Base-by-base conservation (phyloP, 2,329 filamentous ascomycete genomes). In the Penicillium sp. region DNA sequence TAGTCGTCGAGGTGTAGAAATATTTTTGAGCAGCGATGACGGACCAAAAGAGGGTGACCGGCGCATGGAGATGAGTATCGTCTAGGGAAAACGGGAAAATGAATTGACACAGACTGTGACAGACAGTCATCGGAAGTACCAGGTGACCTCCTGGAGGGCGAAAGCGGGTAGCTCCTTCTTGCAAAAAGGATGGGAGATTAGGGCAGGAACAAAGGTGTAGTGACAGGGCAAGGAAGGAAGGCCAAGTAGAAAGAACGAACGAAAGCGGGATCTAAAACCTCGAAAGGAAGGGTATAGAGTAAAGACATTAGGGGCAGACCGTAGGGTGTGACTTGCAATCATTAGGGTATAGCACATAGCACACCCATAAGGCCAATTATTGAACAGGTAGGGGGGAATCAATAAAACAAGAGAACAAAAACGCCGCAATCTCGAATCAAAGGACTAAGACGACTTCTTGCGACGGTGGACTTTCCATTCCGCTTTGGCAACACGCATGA, bases 401-500 rank as follows among this genome's bases (percentile, higher is more conserved):
- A 45, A 29, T 49, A 36, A 46, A 39, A 30, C 30, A 41, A 47
- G 10, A 14, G 28, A 4, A 29, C 37, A 33, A 34, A 31, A 36
- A 33, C 36, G 47, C 46, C 10, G 19, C 33, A 14, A 34, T 12
- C 16, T 33, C 22, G n/a, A 19, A 30, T 18, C 22, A 49, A 22
- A 16, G n/a, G 37, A 38, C 49, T 41, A 55, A 13, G 38, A 29
- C 19, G 46, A 33, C 49, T 67, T 72, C 51, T 74, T 81, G 75
- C 76, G 79, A 73, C 67, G 64, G 58, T 80, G 75, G 62, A 81
- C 73, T 74, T 88, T 95, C 81, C 88, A 96, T 73, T 97, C 92
- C 12, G 88, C 84, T 64, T 86, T 86, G 22, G 89, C 84, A 50
- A 96, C 89, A 62, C 85, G 86, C 89, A 99, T 95, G 62, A 99